phyloP scores from a whole-genome alignment of 1,284 basidiomycete genomes.

The Cutaneotrichosporon spelunceum region DNA sequence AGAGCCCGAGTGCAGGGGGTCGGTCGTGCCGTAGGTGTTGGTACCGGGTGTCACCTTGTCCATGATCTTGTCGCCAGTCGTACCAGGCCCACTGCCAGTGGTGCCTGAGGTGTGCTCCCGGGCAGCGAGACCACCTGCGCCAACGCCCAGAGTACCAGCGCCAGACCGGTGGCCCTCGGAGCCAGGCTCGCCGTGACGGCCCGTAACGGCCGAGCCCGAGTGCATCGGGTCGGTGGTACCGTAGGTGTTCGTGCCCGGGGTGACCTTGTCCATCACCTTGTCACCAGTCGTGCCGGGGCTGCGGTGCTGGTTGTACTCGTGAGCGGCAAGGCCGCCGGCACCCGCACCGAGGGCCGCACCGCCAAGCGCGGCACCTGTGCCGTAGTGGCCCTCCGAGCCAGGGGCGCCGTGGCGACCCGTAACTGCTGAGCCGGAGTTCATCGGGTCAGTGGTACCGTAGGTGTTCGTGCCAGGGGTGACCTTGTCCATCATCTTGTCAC shows the following conservation, averaged over 20 bases:
- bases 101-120: not conserved
- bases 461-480: not conserved
- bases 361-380: not conserved
- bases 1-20: not conserved
- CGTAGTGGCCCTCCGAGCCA: not conserved
- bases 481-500: not conserved
- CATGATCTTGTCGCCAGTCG: not conserved
- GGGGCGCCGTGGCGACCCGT: not conserved
- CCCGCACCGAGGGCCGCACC: slow-evolving; percentile 3
- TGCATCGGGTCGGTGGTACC: not conserved
- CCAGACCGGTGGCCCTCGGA: not conserved
- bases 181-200: not conserved
- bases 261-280: not conserved
- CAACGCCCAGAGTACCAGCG: not conserved
- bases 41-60: not conserved
- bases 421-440: not conserved
- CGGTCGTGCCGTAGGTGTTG: not conserved
- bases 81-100: too few species aligned
- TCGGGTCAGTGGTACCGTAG: not conserved
- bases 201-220: not conserved
- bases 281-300: not conserved
- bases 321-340: not conserved
- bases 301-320: slow-evolving; percentile 3
- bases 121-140: not conserved
- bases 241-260: not conserved